A percentile compares a stretch with the other conserved stretches of the same genome.
Evolutionary conservation across 208 protist genomes (phyloP).

Genomic region (Acanthamoeba lenticulata): DNA sequence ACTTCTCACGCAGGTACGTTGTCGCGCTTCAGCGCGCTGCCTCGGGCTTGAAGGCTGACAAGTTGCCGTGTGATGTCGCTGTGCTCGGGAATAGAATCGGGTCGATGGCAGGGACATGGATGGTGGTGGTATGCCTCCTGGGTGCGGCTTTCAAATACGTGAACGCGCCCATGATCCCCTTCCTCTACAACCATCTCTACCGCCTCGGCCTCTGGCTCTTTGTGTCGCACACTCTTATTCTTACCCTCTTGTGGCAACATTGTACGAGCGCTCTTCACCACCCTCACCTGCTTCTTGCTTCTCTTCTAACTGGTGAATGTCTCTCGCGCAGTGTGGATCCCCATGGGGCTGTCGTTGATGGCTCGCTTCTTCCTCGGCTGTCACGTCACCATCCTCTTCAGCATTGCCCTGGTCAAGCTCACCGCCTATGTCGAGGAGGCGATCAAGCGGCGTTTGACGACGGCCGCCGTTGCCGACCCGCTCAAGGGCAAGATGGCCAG

Average conservation of each 20-base stretch:
- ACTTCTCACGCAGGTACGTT: background rate
- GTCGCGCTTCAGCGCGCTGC: background rate
- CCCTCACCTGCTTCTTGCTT: background rate
- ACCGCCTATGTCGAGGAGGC: background rate
- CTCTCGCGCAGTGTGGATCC: constrained; percentile 40
- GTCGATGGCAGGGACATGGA: constrained; percentile 44
- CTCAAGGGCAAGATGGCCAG: too few relatives aligned
- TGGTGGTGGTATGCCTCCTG: background rate
- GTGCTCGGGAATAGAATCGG: background rate
- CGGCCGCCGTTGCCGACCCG: background rate
- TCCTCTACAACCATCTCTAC: constrained; percentile 54
- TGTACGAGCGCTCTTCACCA: background rate
- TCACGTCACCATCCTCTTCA: constrained; percentile 19
- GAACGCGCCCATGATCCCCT: constrained; percentile 48
- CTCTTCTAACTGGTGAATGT: background rate
- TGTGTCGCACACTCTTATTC: constrained; percentile 3
- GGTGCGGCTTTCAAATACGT: background rate
- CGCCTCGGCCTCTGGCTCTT: constrained; percentile 18
- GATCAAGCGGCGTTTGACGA: background rate
- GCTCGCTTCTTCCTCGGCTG: constrained; percentile 39
- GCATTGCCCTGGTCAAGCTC: background rate
- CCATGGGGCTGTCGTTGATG: constrained; percentile 3
- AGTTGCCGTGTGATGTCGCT: background rate
- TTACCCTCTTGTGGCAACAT: constrained; percentile 45
- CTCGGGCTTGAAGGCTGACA: background rate